phyloP scores from a whole-genome alignment of 2,329 filamentous ascomycete species.

The Ophiostoma triangulosporum region DNA sequence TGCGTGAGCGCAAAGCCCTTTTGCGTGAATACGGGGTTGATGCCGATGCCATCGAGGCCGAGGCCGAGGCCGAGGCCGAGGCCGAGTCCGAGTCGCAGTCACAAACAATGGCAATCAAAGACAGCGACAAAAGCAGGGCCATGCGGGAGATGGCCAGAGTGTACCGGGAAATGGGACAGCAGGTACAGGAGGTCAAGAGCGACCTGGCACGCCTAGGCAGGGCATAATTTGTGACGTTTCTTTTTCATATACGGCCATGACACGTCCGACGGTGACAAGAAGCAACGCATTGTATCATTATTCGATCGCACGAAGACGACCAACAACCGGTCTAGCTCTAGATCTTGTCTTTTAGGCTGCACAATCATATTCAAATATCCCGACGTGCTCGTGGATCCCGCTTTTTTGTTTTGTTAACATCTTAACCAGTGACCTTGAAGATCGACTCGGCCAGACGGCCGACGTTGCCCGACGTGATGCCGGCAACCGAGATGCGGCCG shows the following conservation, averaged over 20 bases:
- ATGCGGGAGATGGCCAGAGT: slow-evolving; percentile 41
- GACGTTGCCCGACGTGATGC: slow-evolving; percentile 69
- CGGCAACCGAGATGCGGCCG: slow-evolving; percentile 73
- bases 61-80: slow-evolving; percentile 2
- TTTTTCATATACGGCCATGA: too few species aligned
- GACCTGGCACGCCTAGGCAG: slow-evolving; percentile 27
- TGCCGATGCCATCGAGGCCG: slow-evolving; percentile 23
- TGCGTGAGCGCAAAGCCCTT: slow-evolving; percentile 28
- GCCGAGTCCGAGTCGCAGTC: too few species aligned
- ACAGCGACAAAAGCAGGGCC: slow-evolving; percentile 29
- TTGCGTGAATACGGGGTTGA: slow-evolving; percentile 37
- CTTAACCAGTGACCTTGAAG: slow-evolving; percentile 62
- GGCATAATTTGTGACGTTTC: neutral
- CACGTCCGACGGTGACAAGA: too few species aligned
- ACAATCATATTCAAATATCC: neutral
- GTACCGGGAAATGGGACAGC: slow-evolving; percentile 34
- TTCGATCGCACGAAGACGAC: too few species aligned
- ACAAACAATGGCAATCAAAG: neutral
- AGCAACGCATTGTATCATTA: too few species aligned
- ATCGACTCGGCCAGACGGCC: slow-evolving; percentile 71
- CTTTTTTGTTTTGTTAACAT: neutral
- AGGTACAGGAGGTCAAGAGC: slow-evolving; percentile 34
- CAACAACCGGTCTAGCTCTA: neutral
- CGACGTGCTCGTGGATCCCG: neutral
- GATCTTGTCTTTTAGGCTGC: neutral